Base-by-base conservation (phyloP, 352 stramenopile species). In the Blastocystis sp. region DNA sequence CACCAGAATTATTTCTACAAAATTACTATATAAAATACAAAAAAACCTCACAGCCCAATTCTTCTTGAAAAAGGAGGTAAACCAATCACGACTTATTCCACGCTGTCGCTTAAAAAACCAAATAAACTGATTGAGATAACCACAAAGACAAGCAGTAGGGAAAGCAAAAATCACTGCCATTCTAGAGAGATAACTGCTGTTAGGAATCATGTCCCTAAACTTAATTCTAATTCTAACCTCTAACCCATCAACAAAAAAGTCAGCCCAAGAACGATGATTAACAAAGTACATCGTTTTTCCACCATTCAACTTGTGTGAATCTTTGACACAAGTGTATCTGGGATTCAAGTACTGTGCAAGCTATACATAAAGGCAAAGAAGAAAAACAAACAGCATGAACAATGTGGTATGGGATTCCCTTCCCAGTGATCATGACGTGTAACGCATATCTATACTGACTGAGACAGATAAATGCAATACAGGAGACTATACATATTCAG, bases 261-360 rank as follows among this genome's bases (percentile, higher is more conserved):
- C 78, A 6, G 78, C 78, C 78, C 78, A 89, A 13, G 78, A 89
- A 78, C 78, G 78, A 64, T 89, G 78, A 64, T 89, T 89, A 17
- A 76, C 60, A 79, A 89, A 89, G 42, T 79, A 89, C 78, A 89
- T 89, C 9, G 78, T 89, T 56, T 89, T 89, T 59, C 78, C 78
- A 13, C 66, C 66, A 27, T 53, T 27, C 37, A 89, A 53, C 35
- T 35, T 35, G 15, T 84, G 27, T 13, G 73, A 84, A 13, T 4
- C 42, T 56, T 84, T 84, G 6, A 84, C 73, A 64, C 73, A 84
- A 30, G 27, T 64, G 48, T 84, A 84, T 22, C 53, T 33, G 51
- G 73, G 53, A n/a, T 60, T 57, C n/a, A 84, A 17, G 1, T 54
- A 19, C 9, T 53, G 53, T 68, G 56, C 73, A 22, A 84, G 15